Evolutionary conservation across 73 alveolate genomes (phyloP), one percentile per base, ranked within the genome.

Genomic region (Paramecium bursaria): DNA sequence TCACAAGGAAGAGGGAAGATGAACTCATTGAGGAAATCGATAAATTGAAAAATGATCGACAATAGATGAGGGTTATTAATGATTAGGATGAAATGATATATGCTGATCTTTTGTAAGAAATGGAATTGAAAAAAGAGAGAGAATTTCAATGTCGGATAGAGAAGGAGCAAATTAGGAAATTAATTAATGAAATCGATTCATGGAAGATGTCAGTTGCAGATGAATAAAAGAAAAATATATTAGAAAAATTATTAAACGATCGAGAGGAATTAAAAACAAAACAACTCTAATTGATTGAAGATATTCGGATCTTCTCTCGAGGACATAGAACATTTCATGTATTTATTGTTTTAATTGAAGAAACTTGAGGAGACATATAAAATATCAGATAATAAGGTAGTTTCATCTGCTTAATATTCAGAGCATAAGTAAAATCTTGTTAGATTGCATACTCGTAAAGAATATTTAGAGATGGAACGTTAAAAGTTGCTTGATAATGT

Each of bases 1-100:
- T 73, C 2, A 25, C 46, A 21, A 53, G 57, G n/a, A 79, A 79
- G 60, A 79, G 77, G 54, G 89, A 79, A 46, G 89, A 79, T 21
- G 89, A 79, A 27, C 35, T 79, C 14, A 50, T 53, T 21, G 82
- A 79, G 19, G 10, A 79, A 33, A 48, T 79, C 14, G 75, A 52
- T 53, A 14, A 54, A 31, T 47, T 53, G 46, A 79, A 79, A 22
- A 4, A 79, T 44, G 89, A 79, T 48, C 51, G 89, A 53, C 31
- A 30, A 52, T 61, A 61, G 26, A 53, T 79, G 75, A 53, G 89
- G 39, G 80, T 73, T 6, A 49, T 53, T 9, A 30, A 73, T 22
- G 76, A 73, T 42, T 27, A 79, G 23, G 89, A 79, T 79, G 89
- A 79, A 79, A 48, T 53, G 15, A 50, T 50, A 0, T 79, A 53